Percentiles rank a stretch among this genome's conserved stretches.
phyloP scores from a whole-genome alignment of 768 basidiomycete species.

The Mycena capillaripes region DNA sequence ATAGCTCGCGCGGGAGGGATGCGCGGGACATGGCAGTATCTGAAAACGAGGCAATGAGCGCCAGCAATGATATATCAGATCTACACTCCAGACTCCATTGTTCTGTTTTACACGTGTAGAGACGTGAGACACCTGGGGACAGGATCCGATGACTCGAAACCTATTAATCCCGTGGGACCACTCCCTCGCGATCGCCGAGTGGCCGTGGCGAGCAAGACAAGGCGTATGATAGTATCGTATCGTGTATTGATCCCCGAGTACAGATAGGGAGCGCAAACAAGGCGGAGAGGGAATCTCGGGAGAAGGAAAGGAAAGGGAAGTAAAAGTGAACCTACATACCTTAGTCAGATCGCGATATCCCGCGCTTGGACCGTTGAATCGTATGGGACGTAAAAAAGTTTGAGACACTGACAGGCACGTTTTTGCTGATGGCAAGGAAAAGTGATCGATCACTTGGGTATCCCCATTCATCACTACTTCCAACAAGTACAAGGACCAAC shows the following conservation, averaged over 20 bases:
- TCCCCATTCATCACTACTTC: not conserved
- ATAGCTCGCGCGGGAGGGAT: constrained; percentile 25
- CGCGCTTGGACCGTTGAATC: constrained; percentile 6
- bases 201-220: constrained; percentile 19
- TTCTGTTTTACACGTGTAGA: constrained; percentile 27
- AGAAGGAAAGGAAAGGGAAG: not conserved
- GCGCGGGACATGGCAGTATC: constrained; percentile 7
- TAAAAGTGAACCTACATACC: not conserved
- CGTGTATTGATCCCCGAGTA: not conserved
- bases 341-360: not conserved
- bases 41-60: not conserved
- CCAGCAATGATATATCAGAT: not conserved
- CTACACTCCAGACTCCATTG: constrained; percentile 6
- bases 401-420: not conserved
- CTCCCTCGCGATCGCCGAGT: constrained; percentile 30
- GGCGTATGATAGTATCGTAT: too few relatives aligned
- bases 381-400: constrained; percentile 17
- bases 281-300: not conserved
- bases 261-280: not conserved
- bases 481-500: too few relatives aligned
- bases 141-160: constrained; percentile 25
- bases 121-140: constrained; percentile 12
- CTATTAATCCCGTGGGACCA: constrained; percentile 5
- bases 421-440: not conserved
- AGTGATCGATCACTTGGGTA: not conserved